Base-by-base conservation (phyloP, 768 basidiomycete species). In the Serendipita sp. region DNA sequence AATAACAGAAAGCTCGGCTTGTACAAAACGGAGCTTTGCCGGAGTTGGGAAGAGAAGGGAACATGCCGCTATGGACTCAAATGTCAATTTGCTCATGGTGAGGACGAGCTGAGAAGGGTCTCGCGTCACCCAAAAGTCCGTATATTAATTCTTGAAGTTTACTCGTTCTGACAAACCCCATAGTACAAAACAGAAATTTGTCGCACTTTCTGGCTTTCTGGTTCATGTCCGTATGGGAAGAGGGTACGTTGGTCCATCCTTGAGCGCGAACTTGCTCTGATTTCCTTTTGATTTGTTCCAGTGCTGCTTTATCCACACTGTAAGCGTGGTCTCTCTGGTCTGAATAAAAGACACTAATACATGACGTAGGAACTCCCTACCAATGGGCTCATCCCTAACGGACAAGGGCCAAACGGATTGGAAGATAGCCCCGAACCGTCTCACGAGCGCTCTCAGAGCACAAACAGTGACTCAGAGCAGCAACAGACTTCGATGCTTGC, bases 111-210 rank as follows among this genome's bases (percentile, higher is more conserved):
- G 36, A 83, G 90, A 45, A 83, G 80, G 65, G 89, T 92, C n/a
- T 74, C 85, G 68, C 81, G 91, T 68, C 91, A 94, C 73, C 91
- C 91, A 51, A 94, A 93, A 82, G 90, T 89, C 70, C 68, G 78
- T 46, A 11, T 23, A 15, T 44, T 69, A 30, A 66, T 45, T 46
- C 36, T 41, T 16, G 36, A 65, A 58, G 44, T 52, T 46, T 56
- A 44, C 68, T 41, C 30, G 66, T 58, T 44, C 68, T 73, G 44
- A 73, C 48, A 62, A 68, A 52, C 34, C 64, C 65, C 63, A 18
- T 70, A 89, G 89, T 93, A 93, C 75, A 94, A 94, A 75, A 93
- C 91, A 8, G 91, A 94, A 74, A 91, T 93, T 68, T 94, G 91
- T 73, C 84, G 90, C 85, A 93, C 91, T 5, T 93, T 93, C 78